Conservation (phyloP, 2,329 filamentous ascomycete genomes). For the Tolypocladium endophyticum region DNA sequence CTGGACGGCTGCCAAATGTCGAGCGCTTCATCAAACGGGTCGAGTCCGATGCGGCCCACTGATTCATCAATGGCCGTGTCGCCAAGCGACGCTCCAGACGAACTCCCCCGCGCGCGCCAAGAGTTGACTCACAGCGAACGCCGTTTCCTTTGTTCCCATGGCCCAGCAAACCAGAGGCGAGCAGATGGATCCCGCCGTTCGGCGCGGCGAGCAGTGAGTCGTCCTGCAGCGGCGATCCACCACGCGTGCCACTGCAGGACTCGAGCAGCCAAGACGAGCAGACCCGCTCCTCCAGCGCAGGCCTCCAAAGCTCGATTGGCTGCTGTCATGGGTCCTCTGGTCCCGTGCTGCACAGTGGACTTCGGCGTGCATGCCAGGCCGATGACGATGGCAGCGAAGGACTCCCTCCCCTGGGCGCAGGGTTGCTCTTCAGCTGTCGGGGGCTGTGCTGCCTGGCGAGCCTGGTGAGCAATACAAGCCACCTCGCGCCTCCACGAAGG, state of each 20-base stretch:
- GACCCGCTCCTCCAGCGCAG: neutral
- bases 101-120: neutral
- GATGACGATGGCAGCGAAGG: neutral
- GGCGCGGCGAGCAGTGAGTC: neutral
- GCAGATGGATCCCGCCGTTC: neutral
- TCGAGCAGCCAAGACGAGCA: neutral
- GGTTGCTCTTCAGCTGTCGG: slow-evolving; percentile 2
- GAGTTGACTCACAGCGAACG: neutral
- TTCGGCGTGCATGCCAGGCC: neutral
- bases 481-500: neutral
- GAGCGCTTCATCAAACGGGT: slow-evolving; percentile 1
- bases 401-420: neutral
- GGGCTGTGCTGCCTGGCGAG: slow-evolving; percentile 7
- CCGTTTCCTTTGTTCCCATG: neutral
- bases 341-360: neutral
- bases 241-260: neutral
- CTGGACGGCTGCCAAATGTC: neutral
- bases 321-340: neutral
- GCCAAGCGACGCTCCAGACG: neutral
- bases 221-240: too few species aligned
- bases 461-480: slow-evolving; percentile 4
- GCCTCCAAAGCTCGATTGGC: neutral
- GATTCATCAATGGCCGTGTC: neutral
- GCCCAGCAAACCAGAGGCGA: neutral
- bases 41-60: neutral